A percentile compares a stretch with the other conserved stretches of the same genome.
Evolutionary conservation across 2,329 filamentous ascomycete genomes (phyloP).

Genomic region (Fusarium equiseti): DNA sequence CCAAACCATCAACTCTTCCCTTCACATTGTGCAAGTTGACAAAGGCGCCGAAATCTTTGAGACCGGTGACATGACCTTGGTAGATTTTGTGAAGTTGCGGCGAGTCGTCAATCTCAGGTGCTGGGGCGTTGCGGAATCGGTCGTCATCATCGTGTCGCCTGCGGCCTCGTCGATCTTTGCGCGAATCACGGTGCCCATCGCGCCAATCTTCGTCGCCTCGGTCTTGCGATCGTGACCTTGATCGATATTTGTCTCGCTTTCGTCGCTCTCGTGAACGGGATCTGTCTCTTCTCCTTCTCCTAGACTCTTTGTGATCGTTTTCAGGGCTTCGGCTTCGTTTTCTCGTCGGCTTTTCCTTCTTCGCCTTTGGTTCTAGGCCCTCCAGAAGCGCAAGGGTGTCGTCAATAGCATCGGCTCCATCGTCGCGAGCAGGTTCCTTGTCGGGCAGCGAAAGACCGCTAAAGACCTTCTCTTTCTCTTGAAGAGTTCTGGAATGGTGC

Average conservation of each 20-base stretch:
- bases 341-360: slow-evolving; percentile 61
- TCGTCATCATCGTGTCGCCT: slow-evolving; percentile 64
- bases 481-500: slow-evolving; percentile 59
- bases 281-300: slow-evolving; percentile 56
- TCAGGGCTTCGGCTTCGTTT: slow-evolving; percentile 72
- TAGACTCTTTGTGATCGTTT: slow-evolving; percentile 59
- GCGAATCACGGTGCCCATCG: slow-evolving; percentile 50
- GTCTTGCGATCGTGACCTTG: slow-evolving; percentile 55
- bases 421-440: slow-evolving; percentile 62
- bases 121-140: slow-evolving; percentile 73
- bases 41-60: slow-evolving; percentile 97
- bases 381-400: slow-evolving; percentile 95
- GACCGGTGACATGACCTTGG: slow-evolving; percentile 86
- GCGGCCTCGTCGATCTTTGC: slow-evolving; percentile 53
- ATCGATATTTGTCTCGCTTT: slow-evolving; percentile 52
- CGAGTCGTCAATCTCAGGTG: slow-evolving; percentile 81
- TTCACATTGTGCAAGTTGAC: slow-evolving; percentile 89
- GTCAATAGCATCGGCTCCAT: slow-evolving; percentile 77
- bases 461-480: slow-evolving; percentile 89
- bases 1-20: slow-evolving; percentile 91
- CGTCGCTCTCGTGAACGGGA: slow-evolving; percentile 58
- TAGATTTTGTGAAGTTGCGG: slow-evolving; percentile 91
- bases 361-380: slow-evolving; percentile 77
- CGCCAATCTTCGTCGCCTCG: slow-evolving; percentile 61
- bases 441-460: slow-evolving; percentile 90